phyloP scores from a whole-genome alignment of 345 rosid species.

The Lepidium aucheri region DNA sequence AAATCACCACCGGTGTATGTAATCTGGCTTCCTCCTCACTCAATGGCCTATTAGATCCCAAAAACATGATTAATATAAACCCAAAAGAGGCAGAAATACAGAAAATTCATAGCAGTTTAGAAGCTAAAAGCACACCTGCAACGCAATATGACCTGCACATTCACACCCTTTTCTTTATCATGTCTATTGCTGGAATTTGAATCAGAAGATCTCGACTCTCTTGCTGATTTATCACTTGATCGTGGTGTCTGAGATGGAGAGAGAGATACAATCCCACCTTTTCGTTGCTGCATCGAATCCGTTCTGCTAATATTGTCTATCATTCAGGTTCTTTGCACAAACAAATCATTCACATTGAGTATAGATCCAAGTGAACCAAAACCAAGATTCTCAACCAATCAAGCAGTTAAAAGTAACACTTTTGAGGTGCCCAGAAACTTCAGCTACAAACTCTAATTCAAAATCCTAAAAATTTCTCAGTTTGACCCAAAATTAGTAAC shows the following conservation, averaged over 20 bases:
- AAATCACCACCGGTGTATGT: slow-evolving; percentile 80
- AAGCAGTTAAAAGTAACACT: background rate
- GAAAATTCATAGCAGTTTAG: background rate
- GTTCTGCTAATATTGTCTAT: slow-evolving; percentile 26
- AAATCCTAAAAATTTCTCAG: background rate
- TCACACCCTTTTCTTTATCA: slow-evolving; percentile 94
- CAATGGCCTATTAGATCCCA: slow-evolving; percentile 51
- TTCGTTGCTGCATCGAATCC: slow-evolving; percentile 60
- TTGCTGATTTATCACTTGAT: slow-evolving; percentile 65
- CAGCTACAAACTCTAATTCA: background rate
- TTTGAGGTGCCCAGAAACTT: background rate
- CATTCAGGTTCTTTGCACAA: slow-evolving; percentile 8
- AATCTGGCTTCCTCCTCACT: slow-evolving; percentile 72
- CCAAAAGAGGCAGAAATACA: background rate
- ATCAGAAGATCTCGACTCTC: slow-evolving; percentile 87
- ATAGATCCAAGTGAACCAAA: background rate
- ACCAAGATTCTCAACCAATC: background rate
- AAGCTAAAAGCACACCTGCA: slow-evolving; percentile 56
- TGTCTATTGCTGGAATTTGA: slow-evolving; percentile 49
- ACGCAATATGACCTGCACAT: slow-evolving; percentile 92
- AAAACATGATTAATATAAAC: background rate
- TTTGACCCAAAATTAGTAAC: slow-evolving; percentile 18
- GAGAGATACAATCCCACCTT: slow-evolving; percentile 60
- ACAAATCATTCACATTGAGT: background rate
- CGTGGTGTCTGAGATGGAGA: slow-evolving; percentile 95